These are phyloP conservation scores for Epichloe sp. DNA, from an alignment of 2,329 filamentous ascomycete genomes.

Conservation along the genomic window DNA sequence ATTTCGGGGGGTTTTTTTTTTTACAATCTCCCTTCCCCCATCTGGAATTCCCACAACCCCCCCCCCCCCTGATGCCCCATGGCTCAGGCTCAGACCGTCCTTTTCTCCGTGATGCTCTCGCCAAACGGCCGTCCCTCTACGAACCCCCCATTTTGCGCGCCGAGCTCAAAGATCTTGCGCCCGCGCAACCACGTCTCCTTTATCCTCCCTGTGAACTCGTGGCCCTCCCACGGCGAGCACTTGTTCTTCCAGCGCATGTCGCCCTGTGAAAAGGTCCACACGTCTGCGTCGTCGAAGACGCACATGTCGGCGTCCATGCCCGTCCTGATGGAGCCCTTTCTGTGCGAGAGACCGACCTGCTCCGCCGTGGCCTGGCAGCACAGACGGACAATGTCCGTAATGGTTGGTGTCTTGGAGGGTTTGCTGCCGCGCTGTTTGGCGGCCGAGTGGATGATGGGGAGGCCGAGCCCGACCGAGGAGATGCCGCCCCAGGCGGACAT, in stretches of 20 bases:
- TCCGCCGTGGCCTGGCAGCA: constrained; percentile 77
- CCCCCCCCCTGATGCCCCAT: no score
- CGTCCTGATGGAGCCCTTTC: constrained; percentile 63
- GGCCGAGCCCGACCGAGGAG: constrained; percentile 79
- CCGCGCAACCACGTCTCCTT: constrained; percentile 78
- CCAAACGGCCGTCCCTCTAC: constrained; percentile 34
- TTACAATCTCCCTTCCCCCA: no score
- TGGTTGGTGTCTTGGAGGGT: constrained; percentile 29
- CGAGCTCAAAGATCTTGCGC: constrained; percentile 56
- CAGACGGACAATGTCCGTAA: constrained; percentile 72
- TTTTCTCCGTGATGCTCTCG: constrained; percentile 47
- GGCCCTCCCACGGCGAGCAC: constrained; percentile 80
- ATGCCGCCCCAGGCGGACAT: constrained; percentile 96
- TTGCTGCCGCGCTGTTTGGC: constrained; percentile 46
- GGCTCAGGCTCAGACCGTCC: constrained; percentile 13
- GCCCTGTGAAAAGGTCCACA: constrained; percentile 58
- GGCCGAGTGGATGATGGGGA: constrained; percentile 81
- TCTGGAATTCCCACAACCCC: no score
- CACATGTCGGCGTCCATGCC: constrained; percentile 83
- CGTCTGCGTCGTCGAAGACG: constrained; percentile 75
- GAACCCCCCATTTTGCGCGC: constrained; percentile 40
- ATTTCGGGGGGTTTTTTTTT: no score
- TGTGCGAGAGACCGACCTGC: constrained; percentile 72
- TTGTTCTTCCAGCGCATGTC: constrained; percentile 94
- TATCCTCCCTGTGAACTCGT: constrained; percentile 64